Evolutionary conservation across 495 filamentous ascomycete genomes (phyloP), one percentile per base, ranked within the genome.

Genomic region (Penicillium salamii): DNA sequence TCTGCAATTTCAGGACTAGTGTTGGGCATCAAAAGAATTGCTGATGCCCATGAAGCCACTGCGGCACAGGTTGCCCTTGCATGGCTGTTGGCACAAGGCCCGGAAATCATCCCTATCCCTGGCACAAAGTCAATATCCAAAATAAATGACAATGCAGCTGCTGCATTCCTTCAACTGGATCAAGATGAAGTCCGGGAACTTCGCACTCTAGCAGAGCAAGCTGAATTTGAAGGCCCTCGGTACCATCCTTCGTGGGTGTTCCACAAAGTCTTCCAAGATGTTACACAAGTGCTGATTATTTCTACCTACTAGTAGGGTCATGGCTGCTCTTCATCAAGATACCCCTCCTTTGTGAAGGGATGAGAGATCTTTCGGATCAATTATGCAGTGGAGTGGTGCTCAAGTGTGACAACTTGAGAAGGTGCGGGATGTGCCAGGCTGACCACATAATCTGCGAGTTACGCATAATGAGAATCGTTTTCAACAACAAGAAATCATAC

Each of bases 71-170:
- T 79, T 23, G 64, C 68, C 32, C 54, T 82, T 19, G 78, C 78
- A 0, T 83, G 80, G 78, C 39, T 82, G 45, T 32, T 78, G 42
- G 68, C 63, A 8, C 77, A 78, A 52, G 79, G 78, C 0, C 64
- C 76, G 0, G 76, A 80, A 49, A 67, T 83, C 28, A 68, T 84
- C 42, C 76, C 78, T 0, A 81, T 83, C 52, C 81, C 80, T 0
- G 81, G 80, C 2, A 84, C 82, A 0, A 81, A 74, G 54, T 73
- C 62, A n/a, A 56, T 77, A 12, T 67, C 75, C 53, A 77, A 78
- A 37, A 53, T 86, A 38, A 76, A 83, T 37, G 77, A 85, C 63
- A 86, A 86, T 53, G 60, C 71, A 50, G 73, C 50, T 1, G 69
- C 81, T 13, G 28, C 71, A 9, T 46, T 72, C 12, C 63, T 84